Percentiles rank a stretch among this genome's conserved stretches.
Evolutionary conservation across 345 rosid species (phyloP).

Genomic region (Eucalyptus virginea): DNA sequence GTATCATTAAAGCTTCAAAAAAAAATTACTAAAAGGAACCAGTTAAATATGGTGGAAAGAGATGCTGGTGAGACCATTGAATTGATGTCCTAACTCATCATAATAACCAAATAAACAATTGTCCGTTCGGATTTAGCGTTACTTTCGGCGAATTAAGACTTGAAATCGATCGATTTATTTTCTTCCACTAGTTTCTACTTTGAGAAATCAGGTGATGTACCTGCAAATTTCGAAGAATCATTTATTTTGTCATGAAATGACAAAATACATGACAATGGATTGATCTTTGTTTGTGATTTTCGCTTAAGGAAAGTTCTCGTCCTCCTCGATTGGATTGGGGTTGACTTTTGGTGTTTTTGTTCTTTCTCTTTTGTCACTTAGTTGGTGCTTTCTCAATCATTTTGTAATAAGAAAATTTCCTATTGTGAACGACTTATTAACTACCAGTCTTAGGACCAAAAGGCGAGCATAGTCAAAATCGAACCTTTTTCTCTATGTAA

Average conservation of each 20-base stretch:
- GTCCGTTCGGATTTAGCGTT: rapidly evolving
- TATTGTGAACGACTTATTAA: not conserved
- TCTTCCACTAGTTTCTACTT: not conserved
- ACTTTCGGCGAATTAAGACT: rapidly evolving
- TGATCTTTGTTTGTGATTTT: not conserved
- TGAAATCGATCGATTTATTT: not conserved
- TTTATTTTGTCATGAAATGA: not conserved
- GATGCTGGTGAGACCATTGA: not conserved
- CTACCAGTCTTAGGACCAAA: not conserved
- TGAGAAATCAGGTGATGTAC: not conserved
- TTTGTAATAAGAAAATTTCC: not conserved
- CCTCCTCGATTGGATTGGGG: not conserved
- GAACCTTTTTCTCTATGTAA: not conserved
- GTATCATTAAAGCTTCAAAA: not conserved
- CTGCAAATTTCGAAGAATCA: not conserved
- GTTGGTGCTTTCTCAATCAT: not conserved
- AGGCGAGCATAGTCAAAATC: not conserved
- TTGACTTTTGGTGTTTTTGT: not conserved
- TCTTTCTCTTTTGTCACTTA: not conserved
- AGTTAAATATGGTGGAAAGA: not conserved
- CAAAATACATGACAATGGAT: rapidly evolving
- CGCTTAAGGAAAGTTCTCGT: rapidly evolving
- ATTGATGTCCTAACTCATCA: not conserved
- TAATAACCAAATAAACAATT: not conserved
- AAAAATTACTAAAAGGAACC: not conserved